These are phyloP conservation scores for Zasmidium angulare DNA, from an alignment of 2,329 filamentous ascomycete species.

Conservation along the genomic window DNA sequence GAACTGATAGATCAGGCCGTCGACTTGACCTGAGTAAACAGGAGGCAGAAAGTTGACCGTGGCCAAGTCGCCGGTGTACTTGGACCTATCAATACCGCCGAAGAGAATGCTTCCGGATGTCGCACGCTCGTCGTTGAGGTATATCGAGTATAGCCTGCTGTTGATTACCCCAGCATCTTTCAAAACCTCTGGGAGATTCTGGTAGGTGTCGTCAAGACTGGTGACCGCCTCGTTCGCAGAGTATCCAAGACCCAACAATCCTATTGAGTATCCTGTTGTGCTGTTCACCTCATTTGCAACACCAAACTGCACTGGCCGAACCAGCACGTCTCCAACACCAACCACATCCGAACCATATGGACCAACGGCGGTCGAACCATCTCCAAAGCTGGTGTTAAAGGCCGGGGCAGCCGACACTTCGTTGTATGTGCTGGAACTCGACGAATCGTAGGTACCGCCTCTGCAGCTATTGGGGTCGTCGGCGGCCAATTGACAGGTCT, in stretches of 20 bases:
- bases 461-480: constrained; percentile 25
- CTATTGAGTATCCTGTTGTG: constrained; percentile 31
- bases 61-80: constrained; percentile 31
- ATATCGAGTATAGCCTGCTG: constrained; percentile 34
- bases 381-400: constrained; percentile 34
- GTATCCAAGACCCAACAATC: constrained; percentile 36
- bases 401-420: constrained; percentile 24
- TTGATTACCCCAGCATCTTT: constrained; percentile 32
- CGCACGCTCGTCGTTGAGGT: constrained; percentile 30
- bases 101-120: constrained; percentile 35
- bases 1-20: constrained; percentile 25
- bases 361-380: constrained; percentile 28
- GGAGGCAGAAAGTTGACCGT: constrained; percentile 34
- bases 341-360: constrained; percentile 32
- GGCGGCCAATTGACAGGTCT: constrained; percentile 20
- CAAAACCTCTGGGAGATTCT: constrained; percentile 36
- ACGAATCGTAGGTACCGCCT: constrained; percentile 31
- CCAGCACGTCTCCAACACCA: constrained; percentile 29
- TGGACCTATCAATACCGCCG: constrained; percentile 36
- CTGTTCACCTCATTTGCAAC: constrained; percentile 29
- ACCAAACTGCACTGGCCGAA: constrained; percentile 33
- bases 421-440: constrained; percentile 29
- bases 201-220: constrained; percentile 24
- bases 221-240: constrained; percentile 28
- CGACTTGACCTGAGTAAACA: constrained; percentile 8